Evolutionary conservation across 768 basidiomycete genomes (phyloP), one percentile per base, ranked within the genome.

Genomic region (Coprinellus micaceus): DNA sequence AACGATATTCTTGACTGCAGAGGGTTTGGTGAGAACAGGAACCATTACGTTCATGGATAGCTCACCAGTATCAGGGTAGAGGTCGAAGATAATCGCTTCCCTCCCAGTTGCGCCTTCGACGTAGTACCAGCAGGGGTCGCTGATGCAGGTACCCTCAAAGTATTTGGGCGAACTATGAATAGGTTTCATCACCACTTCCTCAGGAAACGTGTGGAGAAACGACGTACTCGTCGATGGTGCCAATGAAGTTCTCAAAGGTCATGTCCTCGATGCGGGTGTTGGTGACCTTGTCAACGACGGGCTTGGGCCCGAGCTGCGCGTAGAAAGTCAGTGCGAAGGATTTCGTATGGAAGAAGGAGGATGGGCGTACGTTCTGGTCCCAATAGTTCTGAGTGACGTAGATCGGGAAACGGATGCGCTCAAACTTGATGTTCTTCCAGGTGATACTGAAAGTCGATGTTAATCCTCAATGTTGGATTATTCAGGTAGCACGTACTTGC

Each of bases 361-460:
- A n/a, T 11, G 2, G 12, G 66, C 71, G 51, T 62, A 81, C 81
- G 15, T 70, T 74, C 67, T 85, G 83, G 58, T 86, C 82, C 82
- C 80, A 83, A 60, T 86, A 86, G 82, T 84, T 86, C 64, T 85
- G 84, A 1, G 83, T 85, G 15, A 83, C 69, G 59, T 80, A 83
- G 30, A 84, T 85, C 82, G 83, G 84, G 66, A 84, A 81, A 4
- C 74, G 73, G 7, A 84, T 83, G 44, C 80, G 73, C 30, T 67
- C 60, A 62, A 85, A 80, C 1, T 63, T 60, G 57, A 85, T 85
- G 58, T 84, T 79, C 58, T 66, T 79, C 81, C 82, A 85, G 4
- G 83, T 85, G 50, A 82, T 68, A 54, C 84, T 84, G 58, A 2
- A 39, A 6, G 13, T 9, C 2, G 41, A 22, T 28, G 7, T 30